Evolutionary conservation across 768 basidiomycete genomes (phyloP), one percentile per base, ranked within the genome.

Genomic region (Rubroboletus satanas): DNA sequence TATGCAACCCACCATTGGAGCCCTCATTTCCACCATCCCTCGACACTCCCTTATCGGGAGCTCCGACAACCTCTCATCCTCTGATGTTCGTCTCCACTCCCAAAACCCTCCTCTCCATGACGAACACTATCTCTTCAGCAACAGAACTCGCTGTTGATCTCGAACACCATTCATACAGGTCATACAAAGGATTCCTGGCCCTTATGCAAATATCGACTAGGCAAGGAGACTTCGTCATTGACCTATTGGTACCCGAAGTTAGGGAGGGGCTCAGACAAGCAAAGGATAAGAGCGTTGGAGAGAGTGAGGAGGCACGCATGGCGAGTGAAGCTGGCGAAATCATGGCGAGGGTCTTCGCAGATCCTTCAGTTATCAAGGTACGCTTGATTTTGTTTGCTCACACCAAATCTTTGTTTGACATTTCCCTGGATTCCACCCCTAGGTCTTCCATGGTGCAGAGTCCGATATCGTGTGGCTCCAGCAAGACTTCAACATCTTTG

Each of bases 381-480:
- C 17, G 79, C 65, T 42, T 51, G 3, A 28, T 17, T 41, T 7
- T 4, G 11, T 23, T 31, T 21, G 8, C 6, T 46, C 7, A 42
- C 4, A 4, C 26, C 9, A 26, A 35, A 31, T 36, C 18, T 52
- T n/a, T 31, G 12, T 47, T 36, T 15, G 17, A 48, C 14, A 4
- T 17, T 54, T 42, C 17, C 31, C 3, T 49, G 28, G 43, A 18
- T 45, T 15, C 14, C 49, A 7, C 28, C 11, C 26, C 1, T 55
- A 94, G 92, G 88, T 96, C 7, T 85, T 99, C 57, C 97, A 98
- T 71, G 96, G 97, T 28, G 92, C 96, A 1, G 89, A 94, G 36
- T 90, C 86, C 55, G 97, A 99, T 67, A 87, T 98, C 41, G 75
- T 93, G 6, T 98, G 97, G 97, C 80, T 98, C 17, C 96, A 99